phyloP scores from a whole-genome alignment of 148 eudicot genomes.

The Arbutus unedo region DNA sequence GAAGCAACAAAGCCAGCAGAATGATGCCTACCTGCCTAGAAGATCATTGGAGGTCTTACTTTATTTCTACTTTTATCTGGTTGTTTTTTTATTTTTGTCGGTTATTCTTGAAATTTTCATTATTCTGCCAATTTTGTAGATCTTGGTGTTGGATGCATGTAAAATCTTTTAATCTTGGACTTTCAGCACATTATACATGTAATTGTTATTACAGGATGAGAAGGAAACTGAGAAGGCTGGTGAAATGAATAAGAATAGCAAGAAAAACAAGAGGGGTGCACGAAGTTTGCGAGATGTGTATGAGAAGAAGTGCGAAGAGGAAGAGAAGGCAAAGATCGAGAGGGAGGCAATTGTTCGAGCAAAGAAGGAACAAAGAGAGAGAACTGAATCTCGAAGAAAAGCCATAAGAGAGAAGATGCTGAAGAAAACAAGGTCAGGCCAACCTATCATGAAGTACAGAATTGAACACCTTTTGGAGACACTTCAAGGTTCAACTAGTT shows the following conservation, averaged over 20 bases:
- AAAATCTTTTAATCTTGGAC: not conserved
- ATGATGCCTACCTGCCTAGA: conserved; percentile 22
- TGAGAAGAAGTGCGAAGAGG: conserved; percentile 59
- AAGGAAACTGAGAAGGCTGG: conserved; percentile 24
- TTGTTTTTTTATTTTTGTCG: not conserved
- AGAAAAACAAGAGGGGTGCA: conserved; percentile 34
- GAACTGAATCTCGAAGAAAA: conserved; percentile 68
- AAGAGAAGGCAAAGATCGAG: conserved; percentile 68
- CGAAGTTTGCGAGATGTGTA: conserved; percentile 52
- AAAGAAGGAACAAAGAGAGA: conserved; percentile 56
- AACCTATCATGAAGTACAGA: conserved; percentile 93
- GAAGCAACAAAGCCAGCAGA: conserved; percentile 49
- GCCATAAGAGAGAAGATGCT: conserved; percentile 64
- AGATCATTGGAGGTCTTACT: conserved; percentile 43
- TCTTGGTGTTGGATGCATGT: not conserved
- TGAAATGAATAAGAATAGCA: conserved; percentile 23
- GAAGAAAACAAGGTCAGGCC: conserved; percentile 79
- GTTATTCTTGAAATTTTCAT: not conserved
- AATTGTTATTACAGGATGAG: conserved; percentile 30
- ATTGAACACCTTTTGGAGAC: conserved; percentile 79
- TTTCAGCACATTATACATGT: not conserved
- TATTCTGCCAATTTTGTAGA: not conserved
- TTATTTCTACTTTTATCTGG: not conserved
- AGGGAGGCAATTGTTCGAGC: conserved; percentile 62
- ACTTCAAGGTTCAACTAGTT: conserved; percentile 46